phyloP scores from a whole-genome alignment of 2,329 filamentous ascomycete species.

The Xylariaceae sp. region DNA sequence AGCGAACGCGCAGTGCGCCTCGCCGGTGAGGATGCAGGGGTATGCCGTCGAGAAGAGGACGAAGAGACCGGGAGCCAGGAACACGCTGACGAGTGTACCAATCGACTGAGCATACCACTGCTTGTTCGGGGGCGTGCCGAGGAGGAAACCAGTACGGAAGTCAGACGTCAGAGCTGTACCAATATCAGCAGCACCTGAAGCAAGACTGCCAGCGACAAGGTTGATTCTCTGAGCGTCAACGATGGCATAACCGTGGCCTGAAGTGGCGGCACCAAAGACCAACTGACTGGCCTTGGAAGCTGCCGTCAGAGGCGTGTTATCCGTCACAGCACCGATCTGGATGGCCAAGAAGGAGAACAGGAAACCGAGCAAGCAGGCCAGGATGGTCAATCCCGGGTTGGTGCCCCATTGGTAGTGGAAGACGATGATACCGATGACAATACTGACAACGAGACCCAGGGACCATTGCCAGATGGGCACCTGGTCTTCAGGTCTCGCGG shows the following conservation, averaged over 20 bases:
- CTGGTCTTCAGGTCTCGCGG: slow-evolving; percentile 41
- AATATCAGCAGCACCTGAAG: slow-evolving; percentile 51
- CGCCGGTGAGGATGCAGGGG: slow-evolving; percentile 56
- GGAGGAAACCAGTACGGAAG: slow-evolving; percentile 63
- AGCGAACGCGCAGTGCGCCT: slow-evolving; percentile 51
- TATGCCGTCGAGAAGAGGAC: slow-evolving; percentile 64
- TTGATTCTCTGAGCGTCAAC: slow-evolving; percentile 58
- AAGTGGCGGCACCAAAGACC: slow-evolving; percentile 60
- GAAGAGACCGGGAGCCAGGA: slow-evolving; percentile 62
- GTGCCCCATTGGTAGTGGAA: slow-evolving; percentile 49
- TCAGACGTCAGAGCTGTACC: slow-evolving; percentile 53
- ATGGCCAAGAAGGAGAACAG: slow-evolving; percentile 58
- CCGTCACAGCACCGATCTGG: slow-evolving; percentile 55
- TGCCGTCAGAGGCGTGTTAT: slow-evolving; percentile 60
- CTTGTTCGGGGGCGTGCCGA: slow-evolving; percentile 57
- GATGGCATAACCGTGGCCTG: slow-evolving; percentile 45
- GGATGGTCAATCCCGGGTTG: slow-evolving; percentile 50
- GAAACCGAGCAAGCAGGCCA: slow-evolving; percentile 53
- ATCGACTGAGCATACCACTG: slow-evolving; percentile 63
- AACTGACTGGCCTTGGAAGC: slow-evolving; percentile 65
- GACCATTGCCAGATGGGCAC: slow-evolving; percentile 51
- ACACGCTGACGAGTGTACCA: slow-evolving; percentile 59
- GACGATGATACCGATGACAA: slow-evolving; percentile 48
- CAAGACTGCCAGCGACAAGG: slow-evolving; percentile 56
- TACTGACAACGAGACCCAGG: slow-evolving; percentile 43